A percentile compares a stretch with the other conserved stretches of the same genome.
These are phyloP conservation scores for Chlorella sp. DNA, from an alignment of 139 green algal genomes.

Conservation along the genomic window DNA sequence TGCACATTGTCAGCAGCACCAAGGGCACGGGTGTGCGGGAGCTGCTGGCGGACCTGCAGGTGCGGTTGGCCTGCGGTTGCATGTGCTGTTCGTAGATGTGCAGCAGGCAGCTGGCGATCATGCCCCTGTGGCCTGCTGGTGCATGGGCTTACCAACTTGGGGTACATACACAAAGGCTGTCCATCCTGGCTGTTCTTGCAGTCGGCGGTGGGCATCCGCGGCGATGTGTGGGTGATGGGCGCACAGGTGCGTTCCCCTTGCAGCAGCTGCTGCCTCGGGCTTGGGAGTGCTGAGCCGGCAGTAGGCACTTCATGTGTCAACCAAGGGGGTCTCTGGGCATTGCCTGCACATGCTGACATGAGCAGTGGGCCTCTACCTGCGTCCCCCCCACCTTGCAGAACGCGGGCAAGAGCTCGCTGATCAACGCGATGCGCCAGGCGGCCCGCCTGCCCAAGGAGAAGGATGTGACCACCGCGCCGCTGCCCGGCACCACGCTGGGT, in stretches of 20 bases:
- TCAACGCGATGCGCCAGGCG: conserved; percentile 85
- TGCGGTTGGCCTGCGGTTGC: too few species aligned
- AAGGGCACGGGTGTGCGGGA: conserved; percentile 56
- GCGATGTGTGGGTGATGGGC: conserved; percentile 95
- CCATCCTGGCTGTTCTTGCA: background rate
- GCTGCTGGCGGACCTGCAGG: conserved; percentile 56
- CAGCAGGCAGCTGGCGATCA: too few species aligned
- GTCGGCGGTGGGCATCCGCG: conserved; percentile 59
- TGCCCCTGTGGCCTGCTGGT: too few species aligned
- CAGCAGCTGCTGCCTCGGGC: too few species aligned
- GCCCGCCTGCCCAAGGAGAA: conserved; percentile 45
- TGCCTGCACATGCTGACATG: too few species aligned
- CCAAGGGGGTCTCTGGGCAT: too few species aligned
- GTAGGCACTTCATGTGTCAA: too few species aligned
- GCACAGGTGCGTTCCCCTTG: conserved; percentile 18
- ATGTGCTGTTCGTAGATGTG: too few species aligned
- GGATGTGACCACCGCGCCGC: conserved; percentile 80
- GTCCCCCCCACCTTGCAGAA: conserved; percentile 57
- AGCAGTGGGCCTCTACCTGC: background rate
- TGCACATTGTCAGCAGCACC: conserved; percentile 69
- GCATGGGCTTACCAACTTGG: too few species aligned
- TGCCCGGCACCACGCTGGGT: conserved; percentile 96
- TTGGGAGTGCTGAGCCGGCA: too few species aligned
- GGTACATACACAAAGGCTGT: too few species aligned
- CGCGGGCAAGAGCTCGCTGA: conserved; percentile 95